phyloP scores from a whole-genome alignment of 495 filamentous ascomycete species.

The Penicillium nucicola region DNA sequence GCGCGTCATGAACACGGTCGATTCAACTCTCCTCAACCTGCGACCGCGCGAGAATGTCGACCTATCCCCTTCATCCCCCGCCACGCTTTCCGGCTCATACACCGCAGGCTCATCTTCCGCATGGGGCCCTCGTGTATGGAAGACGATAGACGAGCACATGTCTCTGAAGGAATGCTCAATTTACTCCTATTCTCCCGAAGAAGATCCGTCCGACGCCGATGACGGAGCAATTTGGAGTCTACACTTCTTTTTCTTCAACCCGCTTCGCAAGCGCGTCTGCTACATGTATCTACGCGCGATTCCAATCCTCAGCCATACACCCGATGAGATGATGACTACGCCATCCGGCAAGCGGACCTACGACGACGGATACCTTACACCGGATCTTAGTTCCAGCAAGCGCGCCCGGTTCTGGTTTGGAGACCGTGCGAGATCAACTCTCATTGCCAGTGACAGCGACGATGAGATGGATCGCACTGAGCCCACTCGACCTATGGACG shows the following conservation, averaged over 20 bases:
- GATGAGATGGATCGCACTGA: conserved; percentile 37
- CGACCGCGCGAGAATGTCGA: conserved; percentile 57
- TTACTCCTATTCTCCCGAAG: conserved; percentile 80
- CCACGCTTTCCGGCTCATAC: conserved; percentile 43
- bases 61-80: conserved; percentile 44
- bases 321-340: conserved; percentile 35
- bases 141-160: conserved; percentile 89
- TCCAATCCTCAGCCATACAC: conserved; percentile 73
- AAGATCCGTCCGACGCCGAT: conserved; percentile 86
- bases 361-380: conserved; percentile 48
- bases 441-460: conserved; percentile 42
- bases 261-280: conserved; percentile 84
- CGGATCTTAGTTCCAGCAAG: conserved; percentile 62
- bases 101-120: conserved; percentile 35
- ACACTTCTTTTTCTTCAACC: conserved; percentile 98
- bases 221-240: conserved; percentile 91
- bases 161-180: conserved; percentile 75
- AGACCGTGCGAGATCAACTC: conserved; percentile 44
- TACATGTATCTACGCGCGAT: conserved; percentile 88
- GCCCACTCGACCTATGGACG: conserved; percentile 24
- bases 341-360: conserved; percentile 46
- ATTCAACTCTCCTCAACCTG: conserved; percentile 80
- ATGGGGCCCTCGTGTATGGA: conserved; percentile 89
- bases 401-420: conserved; percentile 82
- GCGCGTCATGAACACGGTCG: conserved; percentile 76